Evolutionary conservation across 192 early-diverging fungal species (phyloP).

Genomic region (Coemansia sp.): DNA sequence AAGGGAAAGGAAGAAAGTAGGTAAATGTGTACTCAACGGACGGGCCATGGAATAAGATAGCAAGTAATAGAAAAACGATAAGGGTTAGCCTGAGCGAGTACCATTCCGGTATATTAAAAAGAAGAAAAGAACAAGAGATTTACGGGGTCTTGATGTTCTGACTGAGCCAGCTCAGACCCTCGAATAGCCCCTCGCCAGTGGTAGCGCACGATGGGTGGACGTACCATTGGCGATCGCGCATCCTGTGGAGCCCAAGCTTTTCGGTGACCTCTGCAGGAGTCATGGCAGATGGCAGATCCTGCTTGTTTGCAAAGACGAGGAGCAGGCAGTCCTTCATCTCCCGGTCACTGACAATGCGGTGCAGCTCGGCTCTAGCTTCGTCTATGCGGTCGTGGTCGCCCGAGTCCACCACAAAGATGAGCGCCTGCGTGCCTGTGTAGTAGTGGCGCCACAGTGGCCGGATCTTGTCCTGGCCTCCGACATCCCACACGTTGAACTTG

Average conservation of each 20-base stretch:
- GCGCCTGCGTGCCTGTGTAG: conserved; percentile 79
- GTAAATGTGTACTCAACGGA: too few species aligned
- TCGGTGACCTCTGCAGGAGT: conserved; percentile 93
- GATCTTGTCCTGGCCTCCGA: conserved; percentile 92
- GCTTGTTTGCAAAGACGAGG: conserved; percentile 84
- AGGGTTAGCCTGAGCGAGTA: neutral
- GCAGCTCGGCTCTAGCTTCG: conserved; percentile 81
- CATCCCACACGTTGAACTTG: conserved; percentile 82
- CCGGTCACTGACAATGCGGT: conserved; percentile 76
- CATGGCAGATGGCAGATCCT: conserved; percentile 82
- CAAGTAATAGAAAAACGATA: neutral
- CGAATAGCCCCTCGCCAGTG: conserved; percentile 80
- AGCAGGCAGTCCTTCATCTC: conserved; percentile 84
- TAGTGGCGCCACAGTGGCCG: conserved; percentile 85
- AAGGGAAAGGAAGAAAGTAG: too few species aligned
- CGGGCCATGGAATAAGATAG: too few species aligned
- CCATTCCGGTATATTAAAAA: conserved; percentile 4
- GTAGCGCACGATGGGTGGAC: conserved; percentile 84
- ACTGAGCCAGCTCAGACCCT: conserved; percentile 84
- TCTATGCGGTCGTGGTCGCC: conserved; percentile 84
- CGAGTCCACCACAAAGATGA: conserved; percentile 88
- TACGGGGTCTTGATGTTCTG: conserved; percentile 70
- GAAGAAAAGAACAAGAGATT: conserved; percentile 6
- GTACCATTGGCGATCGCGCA: conserved; percentile 92
- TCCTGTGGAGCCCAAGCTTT: conserved; percentile 77